Conservation (phyloP, 1,284 basidiomycete genomes). For the Trichosporon coremiiforme region DNA sequence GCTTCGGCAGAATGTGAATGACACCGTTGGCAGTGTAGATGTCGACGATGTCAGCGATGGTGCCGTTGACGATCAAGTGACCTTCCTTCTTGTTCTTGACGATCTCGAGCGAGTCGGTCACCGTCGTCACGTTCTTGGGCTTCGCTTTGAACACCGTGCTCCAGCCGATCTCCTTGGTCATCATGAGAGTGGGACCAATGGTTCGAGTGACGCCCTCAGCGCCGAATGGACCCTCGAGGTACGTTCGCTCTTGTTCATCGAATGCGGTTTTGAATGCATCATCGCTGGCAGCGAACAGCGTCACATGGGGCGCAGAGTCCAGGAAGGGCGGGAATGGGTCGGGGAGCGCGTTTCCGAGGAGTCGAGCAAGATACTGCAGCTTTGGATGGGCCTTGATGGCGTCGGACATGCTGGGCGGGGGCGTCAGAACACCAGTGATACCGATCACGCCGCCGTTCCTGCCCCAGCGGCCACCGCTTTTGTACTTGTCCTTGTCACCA, state of each 20-base stretch:
- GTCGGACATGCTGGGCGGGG: constrained; percentile 71
- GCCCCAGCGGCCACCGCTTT: constrained; percentile 58
- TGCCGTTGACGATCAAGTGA: constrained; percentile 66
- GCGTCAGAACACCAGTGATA: constrained; percentile 72
- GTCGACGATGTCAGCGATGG: constrained; percentile 68
- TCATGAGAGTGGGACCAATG: constrained; percentile 67
- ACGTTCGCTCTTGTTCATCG: constrained; percentile 70
- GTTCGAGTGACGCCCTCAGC: constrained; percentile 75
- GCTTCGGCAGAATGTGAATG: constrained; percentile 79
- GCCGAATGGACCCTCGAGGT: constrained; percentile 82
- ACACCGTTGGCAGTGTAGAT: constrained; percentile 95
- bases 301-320: constrained; percentile 66
- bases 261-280: constrained; percentile 71
- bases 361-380: constrained; percentile 66
- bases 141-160: constrained; percentile 37
- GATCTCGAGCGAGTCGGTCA: constrained; percentile 60
- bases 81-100: constrained; percentile 64
- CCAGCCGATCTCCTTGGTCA: constrained; percentile 60
- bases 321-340: constrained; percentile 62
- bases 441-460: constrained; percentile 78
- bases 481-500: constrained; percentile 42
- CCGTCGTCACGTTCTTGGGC: constrained; percentile 20
- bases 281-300: constrained; percentile 86
- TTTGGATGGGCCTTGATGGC: constrained; percentile 64
- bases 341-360: constrained; percentile 65